phyloP scores from a whole-genome alignment of 164 flowering plant genomes.

The grape (Vitis vinifera) region DNA sequence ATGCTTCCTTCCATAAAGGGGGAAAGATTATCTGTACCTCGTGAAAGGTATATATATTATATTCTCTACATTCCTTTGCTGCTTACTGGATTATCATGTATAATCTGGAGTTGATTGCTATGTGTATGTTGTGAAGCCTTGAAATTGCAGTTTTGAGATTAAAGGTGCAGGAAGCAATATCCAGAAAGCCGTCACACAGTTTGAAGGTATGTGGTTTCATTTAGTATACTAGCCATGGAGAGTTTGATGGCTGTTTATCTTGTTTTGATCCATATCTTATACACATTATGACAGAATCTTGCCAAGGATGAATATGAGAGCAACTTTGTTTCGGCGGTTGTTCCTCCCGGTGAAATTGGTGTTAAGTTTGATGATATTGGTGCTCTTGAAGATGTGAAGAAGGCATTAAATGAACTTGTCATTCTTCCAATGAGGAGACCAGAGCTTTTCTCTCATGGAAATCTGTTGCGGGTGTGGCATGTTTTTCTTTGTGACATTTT shows the following conservation, averaged over 20 bases:
- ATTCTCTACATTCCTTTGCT: neutral
- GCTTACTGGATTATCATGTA: neutral
- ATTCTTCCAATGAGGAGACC: slow-evolving; percentile 99
- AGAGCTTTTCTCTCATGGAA: slow-evolving; percentile 91
- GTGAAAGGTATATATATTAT: slow-evolving; percentile 60
- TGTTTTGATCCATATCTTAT: slow-evolving; percentile 6
- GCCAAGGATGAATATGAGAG: slow-evolving; percentile 96
- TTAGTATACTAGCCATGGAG: neutral
- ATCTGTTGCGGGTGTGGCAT: slow-evolving; percentile 74
- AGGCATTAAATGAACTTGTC: slow-evolving; percentile 88
- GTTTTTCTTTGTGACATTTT: neutral
- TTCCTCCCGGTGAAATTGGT: slow-evolving; percentile 93
- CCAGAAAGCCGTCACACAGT: slow-evolving; percentile 72
- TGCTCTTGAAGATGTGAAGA: slow-evolving; percentile 97
- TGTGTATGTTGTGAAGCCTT: slow-evolving; percentile 54
- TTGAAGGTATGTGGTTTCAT: slow-evolving; percentile 57
- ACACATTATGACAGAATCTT: slow-evolving; percentile 55
- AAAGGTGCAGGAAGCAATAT: slow-evolving; percentile 68
- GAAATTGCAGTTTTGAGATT: slow-evolving; percentile 80
- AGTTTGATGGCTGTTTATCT: neutral
- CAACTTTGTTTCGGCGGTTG: slow-evolving; percentile 95
- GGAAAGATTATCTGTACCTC: slow-evolving; percentile 66
- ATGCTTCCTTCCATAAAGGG: slow-evolving; percentile 61
- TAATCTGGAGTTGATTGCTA: slow-evolving; percentile 13
- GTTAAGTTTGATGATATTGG: slow-evolving; percentile 94